Base-by-base conservation (phyloP, 2,329 filamentous ascomycete species). In the Zymoseptoria crescenta region DNA sequence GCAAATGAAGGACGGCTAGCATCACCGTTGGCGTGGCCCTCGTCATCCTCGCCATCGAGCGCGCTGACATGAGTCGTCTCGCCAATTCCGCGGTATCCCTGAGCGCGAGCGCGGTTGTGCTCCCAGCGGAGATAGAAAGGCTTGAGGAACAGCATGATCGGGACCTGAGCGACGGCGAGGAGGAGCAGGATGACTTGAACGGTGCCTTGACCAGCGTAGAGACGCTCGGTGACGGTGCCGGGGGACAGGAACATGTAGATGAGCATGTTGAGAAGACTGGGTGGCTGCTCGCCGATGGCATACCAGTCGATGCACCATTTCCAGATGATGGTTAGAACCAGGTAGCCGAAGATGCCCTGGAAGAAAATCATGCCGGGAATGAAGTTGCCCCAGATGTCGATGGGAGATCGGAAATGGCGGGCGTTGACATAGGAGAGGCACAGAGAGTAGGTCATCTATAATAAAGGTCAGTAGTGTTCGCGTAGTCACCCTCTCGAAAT, bases 201-300 rank as follows among this genome's bases (percentile, higher is more conserved):
- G 1, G 73, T 73, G 13, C 80, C 83, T 74, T 99, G 94, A 49
- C 89, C 89, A 21, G 79, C 73, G 73, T 96, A 99, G 4, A 99
- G 81, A 55, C 81, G 81, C 62, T 90, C 83, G 54, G 89, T 87
- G 27, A 88, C 77, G 0, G 75, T 88, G 55, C 91, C 91, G 3
- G 94, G 94, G 64, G 87, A 85, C 67, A 99, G 78, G 80, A 99
- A 99, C 95, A 99, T 99, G 83, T 96, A 96, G 71, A 99, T 99
- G 70, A 99, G 81, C 93, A 97, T 97, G 82, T 99, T 99, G 63
- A 99, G 79, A 61, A 99, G 81, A 69, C 91, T 91, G 2, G 95
- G 94, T 1, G 95, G 90, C 62, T 84, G 81, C 66, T 81, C 73
- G 49, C 80, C 85, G 49, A 81, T 81, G 9, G 80, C 84, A 53